Base-by-base conservation (phyloP, 139 green algal genomes). In the Chlamydomonas incerta region DNA sequence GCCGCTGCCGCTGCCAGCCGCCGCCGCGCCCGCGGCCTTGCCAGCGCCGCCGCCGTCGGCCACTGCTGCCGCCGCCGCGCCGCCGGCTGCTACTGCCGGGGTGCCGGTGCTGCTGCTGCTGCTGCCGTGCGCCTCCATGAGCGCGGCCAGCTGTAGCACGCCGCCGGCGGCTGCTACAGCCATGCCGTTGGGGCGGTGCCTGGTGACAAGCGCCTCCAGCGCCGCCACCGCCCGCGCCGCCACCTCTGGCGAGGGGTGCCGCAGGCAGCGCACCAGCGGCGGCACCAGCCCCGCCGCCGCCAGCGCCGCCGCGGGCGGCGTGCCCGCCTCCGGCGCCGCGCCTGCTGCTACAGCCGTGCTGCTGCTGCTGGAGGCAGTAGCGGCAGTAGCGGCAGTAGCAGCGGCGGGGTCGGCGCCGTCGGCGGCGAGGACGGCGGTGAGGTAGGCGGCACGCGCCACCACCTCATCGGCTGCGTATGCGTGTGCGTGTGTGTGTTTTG, bases 381-480 rank as follows among this genome's bases (percentile, higher is more conserved):
- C 41, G 8, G 41, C 6, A 50, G 69, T 58, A 55, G 35, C 52
- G 1, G n/a, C 18, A 72, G 11, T 11, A 37, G 6, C 18, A 9
- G 47, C 41, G 11, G 41, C n/a, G 47, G 28, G 10, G 33, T 21
- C 73, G 55, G 18, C 55, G 5, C 41, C 41, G 41, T 50, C 41
- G 6, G 41, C 50, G 3, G 73, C 73, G 3, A 69, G 52, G 15
- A 81, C 73, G 4, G 55, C n/a, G 21, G 52, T n/a, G 73, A 52
- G 68, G 73, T 81, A 81, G 41, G 73, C 73, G 47, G 73, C 73
- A 17, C 73, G 73, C n/a, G 55, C 73, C 52, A 81, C 73, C 73
- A 81, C 73, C 31, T 81, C 73, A 31, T 81, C 73, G 20, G 55
- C 73, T 81, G 55, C 14, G 24, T 10, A 1, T 24, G 68, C 1